Evolutionary conservation across 208 protist species (phyloP), one percentile per base, ranked within the genome.

Genomic region (Wallacemonas rigidus): DNA sequence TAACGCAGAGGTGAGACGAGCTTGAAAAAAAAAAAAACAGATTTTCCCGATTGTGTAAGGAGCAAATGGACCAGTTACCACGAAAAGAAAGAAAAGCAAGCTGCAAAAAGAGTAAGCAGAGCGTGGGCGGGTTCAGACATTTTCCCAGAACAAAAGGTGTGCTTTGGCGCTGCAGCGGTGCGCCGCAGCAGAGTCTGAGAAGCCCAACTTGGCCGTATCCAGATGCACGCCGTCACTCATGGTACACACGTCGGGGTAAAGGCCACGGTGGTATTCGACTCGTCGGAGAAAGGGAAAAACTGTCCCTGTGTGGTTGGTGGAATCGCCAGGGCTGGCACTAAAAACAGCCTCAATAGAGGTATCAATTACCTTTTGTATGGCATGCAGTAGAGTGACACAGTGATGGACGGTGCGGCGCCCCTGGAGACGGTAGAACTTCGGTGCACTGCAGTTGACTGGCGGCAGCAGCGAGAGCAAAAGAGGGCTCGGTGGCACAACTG

Each of bases 211-310:
- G 8, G 60, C 60, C 11, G 41, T 48, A 17, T 65, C 60, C 38
- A 65, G n/a, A 1, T 65, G 60, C 43, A 65, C 60, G 41, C 60
- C 60, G 43, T 65, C 60, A n/a, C 9, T 65, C 60, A 65, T 65
- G 11, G 60, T 65, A 41, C 60, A 65, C 60, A 51, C 60, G n/a
- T 6, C 12, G 14, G 60, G 60, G 43, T 65, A 65, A 3, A 50
- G 2, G 36, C 26, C 26, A 15, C 50, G 60, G n/a, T 44, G 38
- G 26, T 65, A 65, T 1, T 65, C 60, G 8, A 65, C 60, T 4
- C 5, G n/a, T 26, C 15, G 12, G n/a, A 65, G 9, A 6, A 38
- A 48, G 5, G 6, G 40, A 11, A 41, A 6, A 6, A 43, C 5
- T 0, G 38, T 5, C 26, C 26, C 26, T 9, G 40, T 44, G 5